Evolutionary conservation across 352 stramenopile species (phyloP).

Genomic region (Poterioochromonas sp.): DNA sequence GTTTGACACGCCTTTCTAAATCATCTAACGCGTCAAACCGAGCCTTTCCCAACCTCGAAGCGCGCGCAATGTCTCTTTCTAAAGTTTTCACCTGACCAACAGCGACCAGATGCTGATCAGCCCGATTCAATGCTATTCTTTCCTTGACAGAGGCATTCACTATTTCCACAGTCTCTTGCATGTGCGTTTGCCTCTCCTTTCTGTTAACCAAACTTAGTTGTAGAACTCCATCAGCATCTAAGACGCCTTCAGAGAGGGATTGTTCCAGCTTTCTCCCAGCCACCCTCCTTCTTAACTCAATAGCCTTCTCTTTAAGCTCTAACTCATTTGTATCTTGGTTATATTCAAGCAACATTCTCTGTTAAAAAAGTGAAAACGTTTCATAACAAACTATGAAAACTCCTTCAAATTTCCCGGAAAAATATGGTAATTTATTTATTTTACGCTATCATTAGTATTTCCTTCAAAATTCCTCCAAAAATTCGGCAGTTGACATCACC

Average conservation of each 20-base stretch:
- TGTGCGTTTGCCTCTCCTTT: background rate
- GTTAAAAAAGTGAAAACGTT: no score
- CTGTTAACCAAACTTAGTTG: background rate
- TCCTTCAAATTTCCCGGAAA: no score
- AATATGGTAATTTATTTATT: no score
- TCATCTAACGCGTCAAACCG: slow-evolving; percentile 19
- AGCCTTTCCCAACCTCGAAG: slow-evolving; percentile 13
- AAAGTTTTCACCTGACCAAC: background rate
- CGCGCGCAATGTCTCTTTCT: slow-evolving; percentile 16
- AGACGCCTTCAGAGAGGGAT: background rate
- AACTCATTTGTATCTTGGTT: slow-evolving; percentile 22
- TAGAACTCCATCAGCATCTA: background rate
- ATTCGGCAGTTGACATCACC: no score
- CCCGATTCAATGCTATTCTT: background rate
- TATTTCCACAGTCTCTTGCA: background rate
- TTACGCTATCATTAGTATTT: no score
- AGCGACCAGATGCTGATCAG: slow-evolving; percentile 16
- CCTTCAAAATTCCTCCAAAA: no score
- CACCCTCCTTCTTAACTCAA: slow-evolving; percentile 1
- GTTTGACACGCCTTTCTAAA: slow-evolving; percentile 23
- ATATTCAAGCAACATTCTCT: slow-evolving; percentile 28
- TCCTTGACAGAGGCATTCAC: background rate
- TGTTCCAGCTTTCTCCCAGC: slow-evolving; percentile 12
- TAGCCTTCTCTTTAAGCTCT: background rate
- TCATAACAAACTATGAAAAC: no score